Evolutionary conservation across 257 asterid species (phyloP).

Genomic region (Gentiana macrophylla): DNA sequence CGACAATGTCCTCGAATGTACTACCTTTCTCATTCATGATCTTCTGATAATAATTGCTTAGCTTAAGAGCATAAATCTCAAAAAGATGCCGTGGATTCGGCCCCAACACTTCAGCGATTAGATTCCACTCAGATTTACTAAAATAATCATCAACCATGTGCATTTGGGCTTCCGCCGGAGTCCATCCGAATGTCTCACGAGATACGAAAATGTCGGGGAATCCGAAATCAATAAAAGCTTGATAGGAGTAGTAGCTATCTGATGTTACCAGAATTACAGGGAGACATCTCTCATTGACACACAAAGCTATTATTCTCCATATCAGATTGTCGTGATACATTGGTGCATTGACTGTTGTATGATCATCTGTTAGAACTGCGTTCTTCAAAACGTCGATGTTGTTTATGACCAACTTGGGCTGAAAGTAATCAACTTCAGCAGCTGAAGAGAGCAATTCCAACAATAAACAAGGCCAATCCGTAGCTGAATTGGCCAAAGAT

Average conservation of each 20-base stretch:
- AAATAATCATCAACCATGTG: constrained; percentile 76
- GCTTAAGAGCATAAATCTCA: constrained; percentile 85
- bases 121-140: constrained; percentile 71
- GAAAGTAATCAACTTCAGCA: constrained; percentile 84
- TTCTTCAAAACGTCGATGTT: constrained; percentile 81
- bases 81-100: constrained; percentile 79
- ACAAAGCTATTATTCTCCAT: constrained; percentile 85
- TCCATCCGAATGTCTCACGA: constrained; percentile 86
- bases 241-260: constrained; percentile 20
- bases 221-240: constrained; percentile 2
- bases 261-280: constrained; percentile 81
- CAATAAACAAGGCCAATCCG: constrained; percentile 94
- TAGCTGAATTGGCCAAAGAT: constrained; percentile 74
- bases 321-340: constrained; percentile 92
- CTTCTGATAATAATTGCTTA: constrained; percentile 51
- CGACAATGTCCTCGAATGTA: constrained; percentile 78
- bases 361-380: constrained; percentile 54
- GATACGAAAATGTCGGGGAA: constrained; percentile 10
- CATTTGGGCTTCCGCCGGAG: constrained; percentile 80
- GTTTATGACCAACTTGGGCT: constrained; percentile 98
- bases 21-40: constrained; percentile 36
- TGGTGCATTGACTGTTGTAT: constrained; percentile 50
- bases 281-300: constrained; percentile 87
- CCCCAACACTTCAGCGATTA: constrained; percentile 72
- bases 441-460: constrained; percentile 79